Base-by-base conservation (phyloP, 495 filamentous ascomycete genomes). In the Sporormia fimetaria region DNA sequence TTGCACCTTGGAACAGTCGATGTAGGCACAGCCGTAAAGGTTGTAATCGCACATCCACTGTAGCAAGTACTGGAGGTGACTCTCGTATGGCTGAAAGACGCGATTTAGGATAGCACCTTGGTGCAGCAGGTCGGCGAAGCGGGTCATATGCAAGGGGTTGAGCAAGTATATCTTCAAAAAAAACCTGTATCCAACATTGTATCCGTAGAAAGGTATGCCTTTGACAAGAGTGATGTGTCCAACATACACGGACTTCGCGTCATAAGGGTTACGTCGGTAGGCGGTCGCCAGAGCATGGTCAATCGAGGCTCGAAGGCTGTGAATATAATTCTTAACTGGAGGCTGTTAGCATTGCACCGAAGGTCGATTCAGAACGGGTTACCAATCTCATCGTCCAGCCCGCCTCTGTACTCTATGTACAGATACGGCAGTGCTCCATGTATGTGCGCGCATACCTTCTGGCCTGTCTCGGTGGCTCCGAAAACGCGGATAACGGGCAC, bases 31-130 rank as follows among this genome's bases (percentile, higher is more conserved):
- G 8, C 90, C 90, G 56, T 88, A 94, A 49, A 98, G 67, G 50
- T 93, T 96, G 68, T 86, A 96, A 56, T 98, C 92, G 49, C 80
- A 81, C 88, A 96, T 94, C 75, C 92, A 96, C 64, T 95, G 92
- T 1, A 87, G 70, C 6, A 94, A 61, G 61, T 81, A 96, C 58
- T 92, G 81, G 28, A 96, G 59, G 60, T 96, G 92, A 33, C 80
- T 85, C 60, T 98, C 90, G 57, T 87, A 90, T 2, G 90, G 87
- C 52, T 98, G 90, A 23, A 96, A 76, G 7, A 71, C 66, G 31
- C 68, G 75, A 52, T 81, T 80, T 75, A 96, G 74, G 31, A 98
- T 73, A 9, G 77, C 76, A 17, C 88, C 90, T 57, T 92, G 83
- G 17, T 81, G 76, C 23, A 98, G 65, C 22, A 96, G 70, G 44